Conservation (phyloP, 148 eudicot species). For the Fallopia convolvulus region DNA sequence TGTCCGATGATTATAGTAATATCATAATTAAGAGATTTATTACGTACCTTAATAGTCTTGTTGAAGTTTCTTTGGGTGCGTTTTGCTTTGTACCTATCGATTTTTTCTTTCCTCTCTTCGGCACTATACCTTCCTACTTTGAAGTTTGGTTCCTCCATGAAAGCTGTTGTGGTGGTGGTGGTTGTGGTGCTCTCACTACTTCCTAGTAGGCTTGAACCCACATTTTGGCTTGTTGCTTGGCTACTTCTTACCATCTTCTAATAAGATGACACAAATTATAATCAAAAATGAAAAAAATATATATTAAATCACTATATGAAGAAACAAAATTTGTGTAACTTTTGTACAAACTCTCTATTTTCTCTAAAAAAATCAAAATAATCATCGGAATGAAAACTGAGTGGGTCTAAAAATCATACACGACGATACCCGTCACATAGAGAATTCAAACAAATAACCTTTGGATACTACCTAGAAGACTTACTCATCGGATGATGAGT, state of each 20-base stretch:
- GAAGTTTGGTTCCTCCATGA: slow-evolving; percentile 56
- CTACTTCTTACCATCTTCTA: neutral
- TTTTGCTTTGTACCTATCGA: slow-evolving; percentile 77
- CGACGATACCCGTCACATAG: too few relatives aligned
- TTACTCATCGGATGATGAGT: too few relatives aligned
- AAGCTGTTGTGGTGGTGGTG: slow-evolving; percentile 11
- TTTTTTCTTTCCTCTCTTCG: slow-evolving; percentile 81
- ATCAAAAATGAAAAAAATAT: neutral
- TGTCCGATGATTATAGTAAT: neutral
- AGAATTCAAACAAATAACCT: too few relatives aligned
- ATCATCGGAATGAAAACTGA: too few relatives aligned
- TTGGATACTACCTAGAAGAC: too few relatives aligned
- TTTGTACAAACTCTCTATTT: neutral
- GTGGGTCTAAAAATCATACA: too few relatives aligned
- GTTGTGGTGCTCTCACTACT: slow-evolving; percentile 21
- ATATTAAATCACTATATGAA: neutral
- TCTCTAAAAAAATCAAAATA: too few relatives aligned
- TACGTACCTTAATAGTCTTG: slow-evolving; percentile 77
- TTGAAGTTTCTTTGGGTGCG: slow-evolving; percentile 82
- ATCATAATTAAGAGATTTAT: neutral
- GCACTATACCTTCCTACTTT: slow-evolving; percentile 80
- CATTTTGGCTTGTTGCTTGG: neutral
- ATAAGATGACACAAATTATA: neutral
- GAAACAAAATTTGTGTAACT: neutral
- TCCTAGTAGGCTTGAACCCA: slow-evolving; percentile 26